phyloP scores from a whole-genome alignment of 306 rosid species.

The Prunus mira region DNA sequence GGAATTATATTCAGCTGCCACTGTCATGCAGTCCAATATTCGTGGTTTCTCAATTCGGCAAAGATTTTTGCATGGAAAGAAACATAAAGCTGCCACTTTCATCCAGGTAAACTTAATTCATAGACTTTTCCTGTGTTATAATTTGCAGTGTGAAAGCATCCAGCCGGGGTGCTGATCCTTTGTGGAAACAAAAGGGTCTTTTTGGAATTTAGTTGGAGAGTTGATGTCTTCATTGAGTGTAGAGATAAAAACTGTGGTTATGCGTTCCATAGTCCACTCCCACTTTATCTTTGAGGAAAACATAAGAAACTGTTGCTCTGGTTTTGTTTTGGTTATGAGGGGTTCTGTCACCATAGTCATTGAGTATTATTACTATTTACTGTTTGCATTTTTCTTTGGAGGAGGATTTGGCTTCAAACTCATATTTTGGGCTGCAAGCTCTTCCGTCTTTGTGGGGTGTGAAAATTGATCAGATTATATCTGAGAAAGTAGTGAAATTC shows the following conservation, averaged over 20 bases:
- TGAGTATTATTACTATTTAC: too few relatives aligned
- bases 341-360: background rate
- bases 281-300: background rate
- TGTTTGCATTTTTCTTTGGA: background rate
- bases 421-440: background rate
- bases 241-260: background rate
- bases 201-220: background rate
- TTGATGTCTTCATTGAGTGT: background rate
- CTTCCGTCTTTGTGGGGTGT: too few relatives aligned
- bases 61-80: constrained; percentile 54
- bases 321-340: background rate
- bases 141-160: constrained; percentile 11
- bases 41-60: constrained; percentile 68
- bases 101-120: constrained; percentile 64
- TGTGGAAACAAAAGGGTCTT: too few relatives aligned
- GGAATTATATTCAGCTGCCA: constrained; percentile 52
- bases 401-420: background rate
- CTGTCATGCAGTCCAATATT: constrained; percentile 59
- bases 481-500: background rate
- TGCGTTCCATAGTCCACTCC: background rate
- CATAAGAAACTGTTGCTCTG: too few relatives aligned
- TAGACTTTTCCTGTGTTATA: constrained; percentile 4
- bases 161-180: too few relatives aligned
- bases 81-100: constrained; percentile 72
- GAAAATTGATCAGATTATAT: too few relatives aligned